phyloP scores from a whole-genome alignment of 2,329 filamentous ascomycete species.

The Lachnellula arida region DNA sequence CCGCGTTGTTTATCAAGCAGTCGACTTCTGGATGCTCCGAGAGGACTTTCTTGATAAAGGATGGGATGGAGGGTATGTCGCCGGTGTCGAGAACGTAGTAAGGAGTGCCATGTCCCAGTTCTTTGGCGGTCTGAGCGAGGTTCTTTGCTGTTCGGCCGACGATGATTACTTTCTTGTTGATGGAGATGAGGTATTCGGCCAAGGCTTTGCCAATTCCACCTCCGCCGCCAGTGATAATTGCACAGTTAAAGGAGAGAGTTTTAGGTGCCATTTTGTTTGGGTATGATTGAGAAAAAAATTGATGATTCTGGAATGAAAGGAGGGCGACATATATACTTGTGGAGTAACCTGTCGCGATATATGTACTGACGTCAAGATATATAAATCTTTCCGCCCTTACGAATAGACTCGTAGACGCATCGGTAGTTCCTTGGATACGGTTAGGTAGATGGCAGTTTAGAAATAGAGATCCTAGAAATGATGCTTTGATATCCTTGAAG shows the following conservation, averaged over 20 bases:
- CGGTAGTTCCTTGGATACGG: too few species aligned
- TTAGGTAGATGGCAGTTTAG: too few species aligned
- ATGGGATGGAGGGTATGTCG: constrained; percentile 38
- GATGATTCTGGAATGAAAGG: background rate
- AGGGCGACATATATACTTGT: too few species aligned
- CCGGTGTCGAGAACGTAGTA: constrained; percentile 52
- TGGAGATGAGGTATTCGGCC: constrained; percentile 34
- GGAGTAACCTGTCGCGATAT: too few species aligned
- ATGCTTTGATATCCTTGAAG: too few species aligned
- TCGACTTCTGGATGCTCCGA: constrained; percentile 50
- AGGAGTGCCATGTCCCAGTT: constrained; percentile 39
- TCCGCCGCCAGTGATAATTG: constrained; percentile 46
- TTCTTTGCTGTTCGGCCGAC: constrained; percentile 51
- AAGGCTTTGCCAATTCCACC: constrained; percentile 49
- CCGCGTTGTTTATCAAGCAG: constrained; percentile 56
- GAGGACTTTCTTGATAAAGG: constrained; percentile 42
- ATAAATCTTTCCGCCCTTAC: too few species aligned
- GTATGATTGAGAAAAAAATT: constrained; percentile 2
- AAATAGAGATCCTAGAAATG: too few species aligned
- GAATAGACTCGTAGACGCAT: too few species aligned
- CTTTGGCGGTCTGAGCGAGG: constrained; percentile 39
- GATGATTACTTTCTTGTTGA: constrained; percentile 42
- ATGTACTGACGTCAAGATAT: too few species aligned
- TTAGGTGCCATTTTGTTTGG: constrained; percentile 4
- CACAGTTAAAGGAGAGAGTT: constrained; percentile 38